Conservation (phyloP, 2,329 filamentous ascomycete species). For the Pseudogymnoascus sp. region DNA sequence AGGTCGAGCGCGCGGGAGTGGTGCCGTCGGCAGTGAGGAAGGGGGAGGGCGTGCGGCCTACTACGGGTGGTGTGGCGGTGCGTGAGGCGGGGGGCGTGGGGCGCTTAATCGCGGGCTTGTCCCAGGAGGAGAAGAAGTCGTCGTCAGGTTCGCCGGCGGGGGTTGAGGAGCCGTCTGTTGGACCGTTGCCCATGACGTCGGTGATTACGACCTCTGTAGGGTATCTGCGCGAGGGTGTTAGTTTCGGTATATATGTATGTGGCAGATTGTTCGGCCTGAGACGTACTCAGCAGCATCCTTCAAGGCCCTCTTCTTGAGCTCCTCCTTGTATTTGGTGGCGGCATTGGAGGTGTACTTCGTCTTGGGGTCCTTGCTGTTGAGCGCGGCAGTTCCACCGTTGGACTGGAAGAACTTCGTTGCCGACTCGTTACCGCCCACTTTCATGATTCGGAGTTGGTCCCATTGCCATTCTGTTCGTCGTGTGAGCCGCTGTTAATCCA, state of each 20-base stretch:
- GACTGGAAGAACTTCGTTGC: conserved; percentile 98
- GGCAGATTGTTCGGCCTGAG: not conserved
- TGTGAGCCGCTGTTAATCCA: conserved; percentile 18
- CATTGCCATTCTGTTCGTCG: conserved; percentile 77
- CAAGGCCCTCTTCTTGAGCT: conserved; percentile 77
- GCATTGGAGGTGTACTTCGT: conserved; percentile 91
- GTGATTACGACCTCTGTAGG: conserved; percentile 79
- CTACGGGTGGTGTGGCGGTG: conserved; percentile 73
- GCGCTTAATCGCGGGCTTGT: conserved; percentile 93
- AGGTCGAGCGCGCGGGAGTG: conserved; percentile 67
- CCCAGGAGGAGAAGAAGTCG: conserved; percentile 99
- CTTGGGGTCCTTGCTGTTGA: conserved; percentile 94
- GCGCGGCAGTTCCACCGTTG: conserved; percentile 85
- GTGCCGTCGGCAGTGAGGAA: conserved; percentile 74
- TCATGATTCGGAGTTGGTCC: conserved; percentile 96
- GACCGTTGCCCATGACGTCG: conserved; percentile 54
- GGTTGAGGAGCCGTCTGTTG: conserved; percentile 58
- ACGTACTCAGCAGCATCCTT: conserved; percentile 77
- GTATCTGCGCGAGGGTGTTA: conserved; percentile 46
- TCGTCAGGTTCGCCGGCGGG: conserved; percentile 76
- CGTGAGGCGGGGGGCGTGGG: conserved; percentile 89
- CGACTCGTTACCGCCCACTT: conserved; percentile 95
- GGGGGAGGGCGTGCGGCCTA: conserved; percentile 77
- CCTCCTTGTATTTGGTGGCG: conserved; percentile 97
- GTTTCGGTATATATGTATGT: not conserved